phyloP scores from a whole-genome alignment of 2,329 filamentous ascomycete genomes.

The Aspergillus terreus region DNA sequence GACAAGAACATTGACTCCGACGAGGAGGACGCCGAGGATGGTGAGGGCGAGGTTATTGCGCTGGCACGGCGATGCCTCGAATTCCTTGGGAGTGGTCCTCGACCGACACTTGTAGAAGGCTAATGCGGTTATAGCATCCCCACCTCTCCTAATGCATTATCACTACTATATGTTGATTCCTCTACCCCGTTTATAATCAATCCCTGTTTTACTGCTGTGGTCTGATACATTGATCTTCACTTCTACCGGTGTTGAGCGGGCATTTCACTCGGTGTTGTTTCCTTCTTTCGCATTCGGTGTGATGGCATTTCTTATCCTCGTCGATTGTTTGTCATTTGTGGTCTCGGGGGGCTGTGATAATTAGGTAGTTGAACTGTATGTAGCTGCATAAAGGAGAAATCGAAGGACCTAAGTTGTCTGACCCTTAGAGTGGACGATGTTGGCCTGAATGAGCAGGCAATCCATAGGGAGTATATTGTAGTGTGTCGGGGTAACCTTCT shows the following conservation, averaged over 20 bases:
- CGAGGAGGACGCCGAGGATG: conserved; percentile 80
- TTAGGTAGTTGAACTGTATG: conserved; percentile 14
- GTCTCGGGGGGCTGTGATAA: conserved; percentile 12
- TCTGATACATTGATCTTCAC: conserved; percentile 17
- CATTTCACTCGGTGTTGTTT: conserved; percentile 27
- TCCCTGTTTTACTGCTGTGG: conserved; percentile 5
- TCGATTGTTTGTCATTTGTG: conserved; percentile 8
- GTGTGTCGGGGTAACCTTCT: neutral
- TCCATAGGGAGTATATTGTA: neutral
- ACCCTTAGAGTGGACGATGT: no score
- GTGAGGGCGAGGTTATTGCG: conserved; percentile 87
- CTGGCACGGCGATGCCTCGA: conserved; percentile 88
- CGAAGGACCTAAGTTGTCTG: conserved; percentile 7
- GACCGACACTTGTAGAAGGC: conserved; percentile 75
- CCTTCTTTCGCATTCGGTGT: conserved; percentile 27
- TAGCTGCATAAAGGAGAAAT: conserved; percentile 27
- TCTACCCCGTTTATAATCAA: conserved; percentile 9
- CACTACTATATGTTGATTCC: conserved; percentile 5
- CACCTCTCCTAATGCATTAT: conserved; percentile 2
- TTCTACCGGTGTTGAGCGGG: conserved; percentile 27
- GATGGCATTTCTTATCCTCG: conserved; percentile 14
- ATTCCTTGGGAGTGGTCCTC: conserved; percentile 73
- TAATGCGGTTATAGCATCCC: conserved; percentile 33
- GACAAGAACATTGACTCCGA: conserved; percentile 86
- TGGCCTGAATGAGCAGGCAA: no score